These are phyloP conservation scores for Naganishia liquefaciens DNA, from an alignment of 1,284 basidiomycete genomes.

Conservation along the genomic window DNA sequence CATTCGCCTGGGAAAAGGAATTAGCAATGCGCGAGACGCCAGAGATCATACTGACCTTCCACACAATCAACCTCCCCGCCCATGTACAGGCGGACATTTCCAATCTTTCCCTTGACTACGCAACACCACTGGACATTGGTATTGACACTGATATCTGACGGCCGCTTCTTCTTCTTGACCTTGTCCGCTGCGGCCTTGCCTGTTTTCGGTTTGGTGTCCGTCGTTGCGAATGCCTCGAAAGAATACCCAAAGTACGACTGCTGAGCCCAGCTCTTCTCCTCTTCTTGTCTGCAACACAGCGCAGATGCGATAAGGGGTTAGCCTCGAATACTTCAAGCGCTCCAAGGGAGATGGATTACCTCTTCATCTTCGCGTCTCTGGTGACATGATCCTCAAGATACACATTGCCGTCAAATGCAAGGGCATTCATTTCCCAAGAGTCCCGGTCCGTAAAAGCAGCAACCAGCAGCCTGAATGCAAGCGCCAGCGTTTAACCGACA, in stretches of 20 bases:
- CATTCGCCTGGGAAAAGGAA: constrained; percentile 19
- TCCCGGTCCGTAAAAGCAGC: constrained; percentile 79
- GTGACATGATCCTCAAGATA: constrained; percentile 79
- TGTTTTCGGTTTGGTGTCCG: background rate
- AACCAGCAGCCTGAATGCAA: constrained; percentile 63
- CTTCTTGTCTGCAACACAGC: constrained; percentile 1
- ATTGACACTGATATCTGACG: constrained; percentile 85
- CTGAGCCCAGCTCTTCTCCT: constrained; percentile 21
- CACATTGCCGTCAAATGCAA: constrained; percentile 71
- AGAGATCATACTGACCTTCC: constrained; percentile 59
- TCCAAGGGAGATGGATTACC: constrained; percentile 31
- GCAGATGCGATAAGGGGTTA: background rate
- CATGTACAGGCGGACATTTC: constrained; percentile 74
- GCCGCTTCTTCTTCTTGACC: constrained; percentile 48
- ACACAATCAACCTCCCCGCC: constrained; percentile 97
- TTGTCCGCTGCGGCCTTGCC: constrained; percentile 40
- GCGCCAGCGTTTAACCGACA: background rate
- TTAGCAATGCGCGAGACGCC: background rate
- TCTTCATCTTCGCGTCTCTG: constrained; percentile 38
- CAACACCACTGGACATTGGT: constrained; percentile 96
- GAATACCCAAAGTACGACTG: constrained; percentile 52
- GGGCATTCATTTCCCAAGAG: constrained; percentile 79
- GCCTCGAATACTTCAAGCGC: background rate
- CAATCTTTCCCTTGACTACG: constrained; percentile 85
- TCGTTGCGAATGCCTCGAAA: constrained; percentile 50